Percentiles rank a stretch among this genome's conserved stretches.
phyloP scores from a whole-genome alignment of 2,329 filamentous ascomycete genomes.

The Ceratocystis papillata region DNA sequence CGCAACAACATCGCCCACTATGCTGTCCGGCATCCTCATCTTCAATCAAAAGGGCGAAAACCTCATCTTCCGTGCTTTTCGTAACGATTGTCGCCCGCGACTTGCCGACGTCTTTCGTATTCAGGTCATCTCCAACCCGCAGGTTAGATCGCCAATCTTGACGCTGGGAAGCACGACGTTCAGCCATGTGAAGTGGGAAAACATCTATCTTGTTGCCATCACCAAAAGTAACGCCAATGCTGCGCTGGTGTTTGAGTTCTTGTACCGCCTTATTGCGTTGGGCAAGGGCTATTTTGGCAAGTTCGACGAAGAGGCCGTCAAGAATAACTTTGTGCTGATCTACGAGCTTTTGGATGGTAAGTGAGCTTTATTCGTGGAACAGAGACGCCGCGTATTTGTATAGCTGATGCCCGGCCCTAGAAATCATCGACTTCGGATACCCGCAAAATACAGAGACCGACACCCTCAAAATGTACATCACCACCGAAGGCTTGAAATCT shows the following conservation, averaged over 20 bases:
- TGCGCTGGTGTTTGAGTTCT: constrained; percentile 92
- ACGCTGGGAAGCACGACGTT: constrained; percentile 97
- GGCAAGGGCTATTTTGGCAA: constrained; percentile 97
- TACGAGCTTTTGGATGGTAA: constrained; percentile 91
- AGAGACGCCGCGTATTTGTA: background rate
- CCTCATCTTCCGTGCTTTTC: constrained; percentile 97
- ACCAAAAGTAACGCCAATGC: constrained; percentile 99
- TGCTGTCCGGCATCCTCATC: constrained; percentile 94
- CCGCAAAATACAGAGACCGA: constrained; percentile 98
- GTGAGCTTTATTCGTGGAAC: constrained; percentile 25
- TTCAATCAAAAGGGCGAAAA: constrained; percentile 99
- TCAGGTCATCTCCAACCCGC: constrained; percentile 96
- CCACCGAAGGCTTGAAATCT: constrained; percentile 95
- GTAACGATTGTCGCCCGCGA: constrained; percentile 93
- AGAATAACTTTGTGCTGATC: constrained; percentile 98
- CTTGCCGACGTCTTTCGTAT: constrained; percentile 99
- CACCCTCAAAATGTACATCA: constrained; percentile 99
- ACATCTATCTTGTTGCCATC: constrained; percentile 94
- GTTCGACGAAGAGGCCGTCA: constrained; percentile 97
- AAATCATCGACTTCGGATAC: constrained; percentile 98
- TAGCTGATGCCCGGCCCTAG: constrained; percentile 37
- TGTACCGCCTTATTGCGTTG: constrained; percentile 81
- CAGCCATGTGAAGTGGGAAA: constrained; percentile 98
- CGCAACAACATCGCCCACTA: constrained; percentile 32
- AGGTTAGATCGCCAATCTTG: constrained; percentile 93